These are phyloP conservation scores for Cryphonectria japonica DNA, from an alignment of 2,329 filamentous ascomycete genomes.

Conservation along the genomic window DNA sequence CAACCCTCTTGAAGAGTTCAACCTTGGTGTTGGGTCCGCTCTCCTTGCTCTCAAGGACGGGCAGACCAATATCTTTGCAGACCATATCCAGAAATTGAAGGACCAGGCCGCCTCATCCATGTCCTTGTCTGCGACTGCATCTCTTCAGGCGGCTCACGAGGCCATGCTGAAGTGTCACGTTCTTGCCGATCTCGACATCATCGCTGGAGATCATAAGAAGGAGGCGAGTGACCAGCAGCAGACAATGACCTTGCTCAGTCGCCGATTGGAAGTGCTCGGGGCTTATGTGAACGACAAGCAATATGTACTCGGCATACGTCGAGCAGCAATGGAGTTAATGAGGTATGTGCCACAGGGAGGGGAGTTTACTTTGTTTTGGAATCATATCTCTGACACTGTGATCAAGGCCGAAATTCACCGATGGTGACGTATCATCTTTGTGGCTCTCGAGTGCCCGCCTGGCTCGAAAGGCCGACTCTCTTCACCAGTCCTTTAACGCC, in stretches of 20 bases:
- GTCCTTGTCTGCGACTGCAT: slow-evolving; percentile 76
- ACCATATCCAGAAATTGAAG: slow-evolving; percentile 66
- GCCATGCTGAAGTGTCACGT: slow-evolving; percentile 85
- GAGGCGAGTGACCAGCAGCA: slow-evolving; percentile 45
- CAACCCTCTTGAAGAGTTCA: slow-evolving; percentile 69
- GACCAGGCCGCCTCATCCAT: slow-evolving; percentile 73
- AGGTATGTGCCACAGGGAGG: slow-evolving; percentile 51
- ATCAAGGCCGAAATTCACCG: slow-evolving; percentile 61
- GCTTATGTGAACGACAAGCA: slow-evolving; percentile 93
- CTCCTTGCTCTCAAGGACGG: slow-evolving; percentile 62
- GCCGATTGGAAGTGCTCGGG: slow-evolving; percentile 85
- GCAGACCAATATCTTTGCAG: slow-evolving; percentile 55
- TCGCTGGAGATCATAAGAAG: slow-evolving; percentile 57
- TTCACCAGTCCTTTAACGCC: slow-evolving; percentile 89
- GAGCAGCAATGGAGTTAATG: slow-evolving; percentile 84
- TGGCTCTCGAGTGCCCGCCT: slow-evolving; percentile 88
- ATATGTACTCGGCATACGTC: slow-evolving; percentile 82
- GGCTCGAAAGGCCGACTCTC: slow-evolving; percentile 81
- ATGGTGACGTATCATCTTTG: slow-evolving; percentile 76
- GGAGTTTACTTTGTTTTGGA: background rate
- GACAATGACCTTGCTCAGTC: slow-evolving; percentile 62
- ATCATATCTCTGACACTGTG: slow-evolving; percentile 36
- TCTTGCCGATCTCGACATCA: slow-evolving; percentile 82
- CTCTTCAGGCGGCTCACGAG: slow-evolving; percentile 82
- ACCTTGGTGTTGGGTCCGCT: slow-evolving; percentile 75